These are phyloP conservation scores for Eucalyptus tenuipes DNA, from an alignment of 345 rosid genomes.

Conservation along the genomic window DNA sequence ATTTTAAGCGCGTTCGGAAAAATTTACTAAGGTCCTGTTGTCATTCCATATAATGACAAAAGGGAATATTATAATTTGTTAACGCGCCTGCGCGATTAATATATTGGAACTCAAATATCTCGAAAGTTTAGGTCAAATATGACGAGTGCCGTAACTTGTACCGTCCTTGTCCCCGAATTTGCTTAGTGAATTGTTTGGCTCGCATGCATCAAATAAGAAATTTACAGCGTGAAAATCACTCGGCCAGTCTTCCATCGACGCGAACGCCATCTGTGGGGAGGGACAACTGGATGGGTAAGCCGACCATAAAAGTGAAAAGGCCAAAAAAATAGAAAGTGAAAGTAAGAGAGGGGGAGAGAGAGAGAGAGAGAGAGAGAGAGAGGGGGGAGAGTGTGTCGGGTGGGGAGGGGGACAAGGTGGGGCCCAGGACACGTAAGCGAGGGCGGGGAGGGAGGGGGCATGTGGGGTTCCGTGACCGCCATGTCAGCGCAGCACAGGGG, in stretches of 20 bases:
- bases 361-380: background rate
- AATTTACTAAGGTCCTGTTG: background rate
- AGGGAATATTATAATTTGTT: background rate
- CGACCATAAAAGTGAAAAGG: background rate
- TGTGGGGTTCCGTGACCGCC: conserved; percentile 73
- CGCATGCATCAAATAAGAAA: background rate
- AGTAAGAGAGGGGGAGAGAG: background rate
- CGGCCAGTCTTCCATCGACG: background rate
- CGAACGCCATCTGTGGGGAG: background rate
- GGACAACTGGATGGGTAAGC: background rate
- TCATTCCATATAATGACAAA: background rate
- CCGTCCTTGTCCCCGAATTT: too few species aligned
- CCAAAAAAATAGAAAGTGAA: background rate
- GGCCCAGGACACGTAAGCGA: conserved; percentile 37
- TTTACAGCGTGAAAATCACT: background rate
- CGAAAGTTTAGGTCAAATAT: background rate
- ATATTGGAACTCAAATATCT: background rate
- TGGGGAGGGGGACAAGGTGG: conserved; percentile 18
- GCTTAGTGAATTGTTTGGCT: too few species aligned
- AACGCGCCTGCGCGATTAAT: background rate
- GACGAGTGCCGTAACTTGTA: too few species aligned
- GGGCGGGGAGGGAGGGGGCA: conserved; percentile 25
- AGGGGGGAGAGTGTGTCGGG: conserved; percentile 9
- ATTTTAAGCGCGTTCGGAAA: background rate
- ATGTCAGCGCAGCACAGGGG: conserved; percentile 21